Evolutionary conservation across 1,139 yeast genomes (phyloP).

Genomic region (Blastobotrys proliferans): DNA sequence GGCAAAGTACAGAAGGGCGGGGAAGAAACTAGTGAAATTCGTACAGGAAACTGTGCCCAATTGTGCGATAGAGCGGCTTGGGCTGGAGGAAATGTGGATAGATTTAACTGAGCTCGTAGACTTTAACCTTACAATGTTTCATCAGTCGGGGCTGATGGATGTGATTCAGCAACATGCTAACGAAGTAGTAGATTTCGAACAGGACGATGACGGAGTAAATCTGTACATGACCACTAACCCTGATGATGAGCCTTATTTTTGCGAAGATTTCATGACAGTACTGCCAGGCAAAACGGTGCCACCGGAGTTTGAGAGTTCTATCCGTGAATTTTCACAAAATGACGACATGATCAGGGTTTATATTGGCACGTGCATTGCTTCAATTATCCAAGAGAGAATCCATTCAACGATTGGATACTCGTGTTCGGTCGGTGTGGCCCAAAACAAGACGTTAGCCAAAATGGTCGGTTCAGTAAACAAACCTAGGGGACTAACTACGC

Average conservation of each 20-base stretch:
- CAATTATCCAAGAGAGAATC: constrained; percentile 18
- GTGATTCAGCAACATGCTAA: constrained; percentile 11
- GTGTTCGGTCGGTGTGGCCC: constrained; percentile 35
- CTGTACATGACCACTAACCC: constrained; percentile 15
- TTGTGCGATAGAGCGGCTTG: constrained; percentile 34
- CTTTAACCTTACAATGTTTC: constrained; percentile 19
- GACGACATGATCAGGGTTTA: constrained; percentile 6
- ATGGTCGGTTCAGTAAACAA: constrained; percentile 33
- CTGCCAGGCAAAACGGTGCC: constrained; percentile 30
- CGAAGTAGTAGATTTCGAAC: constrained; percentile 17
- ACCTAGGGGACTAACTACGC: constrained; percentile 33
- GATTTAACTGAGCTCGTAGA: constrained; percentile 30
- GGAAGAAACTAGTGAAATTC: constrained; percentile 30
- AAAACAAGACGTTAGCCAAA: constrained; percentile 33
- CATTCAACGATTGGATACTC: constrained; percentile 30
- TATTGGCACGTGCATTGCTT: constrained; percentile 27
- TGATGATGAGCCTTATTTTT: constrained; percentile 13
- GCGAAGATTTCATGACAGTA: constrained; percentile 31
- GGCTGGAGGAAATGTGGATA: constrained; percentile 37
- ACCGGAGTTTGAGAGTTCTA: constrained; percentile 10
- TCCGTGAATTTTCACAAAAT: constrained; percentile 14
- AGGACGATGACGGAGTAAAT: constrained; percentile 22
- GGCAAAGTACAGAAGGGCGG: constrained; percentile 33
- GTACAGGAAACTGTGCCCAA: constrained; percentile 26
- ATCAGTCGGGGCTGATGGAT: constrained; percentile 17